A percentile compares a stretch with the other conserved stretches of the same genome.
phyloP scores from a whole-genome alignment of 805 yeast species.

The Saccharomycopsis fodiens region DNA sequence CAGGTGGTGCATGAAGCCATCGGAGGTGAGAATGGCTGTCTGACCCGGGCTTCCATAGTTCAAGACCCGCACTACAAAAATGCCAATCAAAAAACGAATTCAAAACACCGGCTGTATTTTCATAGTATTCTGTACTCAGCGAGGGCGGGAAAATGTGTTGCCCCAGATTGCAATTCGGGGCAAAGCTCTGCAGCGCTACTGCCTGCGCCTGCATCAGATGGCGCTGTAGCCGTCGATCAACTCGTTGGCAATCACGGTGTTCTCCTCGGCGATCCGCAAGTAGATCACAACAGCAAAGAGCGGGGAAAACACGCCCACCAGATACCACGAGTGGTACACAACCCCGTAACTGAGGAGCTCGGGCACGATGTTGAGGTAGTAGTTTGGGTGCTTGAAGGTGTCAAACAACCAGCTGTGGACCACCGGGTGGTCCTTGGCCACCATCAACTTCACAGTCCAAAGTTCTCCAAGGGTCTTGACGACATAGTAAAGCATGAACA shows the following conservation, averaged over 20 bases:
- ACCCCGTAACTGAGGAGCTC: background rate
- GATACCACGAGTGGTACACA: background rate
- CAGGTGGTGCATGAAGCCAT: too few relatives aligned
- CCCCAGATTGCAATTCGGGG: too few relatives aligned
- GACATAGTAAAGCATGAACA: background rate
- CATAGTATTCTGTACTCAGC: too few relatives aligned
- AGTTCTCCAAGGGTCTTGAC: background rate
- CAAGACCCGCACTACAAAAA: too few relatives aligned
- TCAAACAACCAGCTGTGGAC: background rate
- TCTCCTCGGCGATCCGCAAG: background rate
- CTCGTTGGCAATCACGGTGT: background rate
- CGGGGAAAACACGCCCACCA: background rate
- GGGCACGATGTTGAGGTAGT: slow-evolving; percentile 4
- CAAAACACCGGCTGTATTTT: too few relatives aligned
- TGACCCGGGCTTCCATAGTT: too few relatives aligned
- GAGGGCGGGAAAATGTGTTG: too few relatives aligned
- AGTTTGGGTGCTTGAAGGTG: background rate
- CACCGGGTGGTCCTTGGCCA: slow-evolving; percentile 3
- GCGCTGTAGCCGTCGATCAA: background rate
- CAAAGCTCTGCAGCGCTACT: too few relatives aligned
- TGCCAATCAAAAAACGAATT: too few relatives aligned
- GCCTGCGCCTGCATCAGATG: too few relatives aligned
- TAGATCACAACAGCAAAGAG: background rate
- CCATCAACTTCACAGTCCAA: slow-evolving; percentile 3
- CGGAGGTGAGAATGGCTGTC: too few relatives aligned